Base-by-base conservation (phyloP, 352 stramenopile genomes). In the Stephanocyclus meneghinianus region DNA sequence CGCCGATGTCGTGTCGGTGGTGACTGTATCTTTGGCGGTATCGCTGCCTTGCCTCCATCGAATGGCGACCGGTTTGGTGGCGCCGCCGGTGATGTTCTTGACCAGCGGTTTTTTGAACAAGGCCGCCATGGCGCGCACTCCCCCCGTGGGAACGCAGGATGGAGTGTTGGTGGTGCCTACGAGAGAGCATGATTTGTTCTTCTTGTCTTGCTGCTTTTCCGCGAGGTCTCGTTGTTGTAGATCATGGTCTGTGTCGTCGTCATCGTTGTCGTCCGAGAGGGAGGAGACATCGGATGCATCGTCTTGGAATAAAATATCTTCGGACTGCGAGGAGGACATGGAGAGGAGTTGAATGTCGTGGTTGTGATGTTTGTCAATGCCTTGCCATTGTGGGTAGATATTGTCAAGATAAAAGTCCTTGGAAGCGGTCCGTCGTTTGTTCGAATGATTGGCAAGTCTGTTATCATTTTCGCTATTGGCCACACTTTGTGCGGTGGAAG, bases 231-330 rank as follows among this genome's bases (percentile, higher is more conserved):
- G 35, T 40, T 40, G 35, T 40, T 40, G 35, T 40, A 4, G 35
- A 26, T 8, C 35, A 40, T 40, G 35, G 35, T 40, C 35, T 0
- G 35, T 8, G 7, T 40, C 35, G 7, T 40, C 47, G 21, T 32
- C n/a, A n/a, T n/a, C 16, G 9, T 16, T 32, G 51, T 16, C 26
- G 42, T 64, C 66, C 2, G 66, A 74, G 6, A 74, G 21, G 8
- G 66, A 74, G 16, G 66, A 74, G 5, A 74, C 35, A 42, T 72
- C 63, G n/a, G 63, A 62, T 61, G 18, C 29, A 63, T 62, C 64
- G 13, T 53, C 59, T 40, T 40, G 35, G 32, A 26, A 29, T 26
- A 29, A 15, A 60, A 29, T n/a, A 69, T 69, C 45, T 16, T 51
- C 30, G 21, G 40, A 32, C 18, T 69, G 16, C 11, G 4, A 21